A percentile compares a stretch with the other conserved stretches of the same genome.
Evolutionary conservation across 768 basidiomycete species (phyloP).

Genomic region (Phanerodontia chrysosporium): DNA sequence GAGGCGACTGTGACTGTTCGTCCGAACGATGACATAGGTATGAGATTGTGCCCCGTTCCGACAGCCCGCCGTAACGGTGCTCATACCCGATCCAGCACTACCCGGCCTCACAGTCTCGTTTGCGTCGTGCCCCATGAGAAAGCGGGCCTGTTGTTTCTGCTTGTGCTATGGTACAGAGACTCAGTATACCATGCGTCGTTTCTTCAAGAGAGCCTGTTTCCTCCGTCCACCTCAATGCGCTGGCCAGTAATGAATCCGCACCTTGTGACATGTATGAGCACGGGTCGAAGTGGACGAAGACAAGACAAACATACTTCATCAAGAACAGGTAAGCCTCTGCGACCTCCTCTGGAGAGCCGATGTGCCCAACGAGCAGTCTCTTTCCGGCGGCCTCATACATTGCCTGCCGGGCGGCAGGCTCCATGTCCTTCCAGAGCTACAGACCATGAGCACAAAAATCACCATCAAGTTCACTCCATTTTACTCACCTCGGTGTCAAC

Average conservation of each 20-base stretch:
- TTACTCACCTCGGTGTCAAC: constrained; percentile 4
- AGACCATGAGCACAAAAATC: too few species aligned
- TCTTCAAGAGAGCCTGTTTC: neutral
- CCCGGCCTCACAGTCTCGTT: too few species aligned
- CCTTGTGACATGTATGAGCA: neutral
- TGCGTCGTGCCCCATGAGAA: too few species aligned
- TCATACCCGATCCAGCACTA: too few species aligned
- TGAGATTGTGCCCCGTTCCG: too few species aligned
- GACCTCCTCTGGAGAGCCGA: neutral
- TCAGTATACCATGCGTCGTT: too few species aligned
- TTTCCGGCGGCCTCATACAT: neutral
- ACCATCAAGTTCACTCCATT: neutral
- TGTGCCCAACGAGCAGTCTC: constrained; percentile 1
- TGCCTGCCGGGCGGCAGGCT: neutral
- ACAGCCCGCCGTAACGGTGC: too few species aligned
- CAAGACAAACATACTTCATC: neutral
- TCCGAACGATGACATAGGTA: too few species aligned
- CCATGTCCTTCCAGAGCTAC: neutral
- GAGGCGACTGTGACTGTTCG: too few species aligned
- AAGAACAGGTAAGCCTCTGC: constrained; percentile 9
- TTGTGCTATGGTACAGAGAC: too few species aligned
- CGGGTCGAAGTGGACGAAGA: too few species aligned
- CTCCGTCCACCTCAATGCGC: constrained; percentile 7
- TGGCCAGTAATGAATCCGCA: constrained; percentile 7
- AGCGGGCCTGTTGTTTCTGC: too few species aligned